phyloP scores from a whole-genome alignment of 1,284 basidiomycete species.

The Sanghuangporus sanghuang region DNA sequence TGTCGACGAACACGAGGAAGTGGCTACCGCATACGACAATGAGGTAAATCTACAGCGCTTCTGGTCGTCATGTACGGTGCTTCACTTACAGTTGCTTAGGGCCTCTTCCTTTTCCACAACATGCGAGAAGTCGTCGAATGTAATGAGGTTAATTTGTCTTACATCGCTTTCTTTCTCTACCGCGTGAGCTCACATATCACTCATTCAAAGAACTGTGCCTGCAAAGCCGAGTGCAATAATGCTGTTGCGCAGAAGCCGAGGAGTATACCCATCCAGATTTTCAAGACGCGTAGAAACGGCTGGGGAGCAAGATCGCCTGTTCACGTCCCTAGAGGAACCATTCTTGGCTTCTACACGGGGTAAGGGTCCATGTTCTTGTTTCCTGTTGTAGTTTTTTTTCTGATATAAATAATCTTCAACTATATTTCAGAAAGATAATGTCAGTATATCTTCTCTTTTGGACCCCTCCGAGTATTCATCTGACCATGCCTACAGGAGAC shows the following conservation, averaged over 20 bases:
- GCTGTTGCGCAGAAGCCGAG: conserved; percentile 50
- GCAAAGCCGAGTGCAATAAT: conserved; percentile 41
- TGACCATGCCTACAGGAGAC: not conserved
- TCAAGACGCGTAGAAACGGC: conserved; percentile 47
- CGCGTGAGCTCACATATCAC: not conserved
- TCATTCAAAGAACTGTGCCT: conserved; percentile 38
- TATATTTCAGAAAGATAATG: conserved; percentile 24
- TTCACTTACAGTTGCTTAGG: not conserved
- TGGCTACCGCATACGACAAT: not conserved
- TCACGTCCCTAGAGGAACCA: conserved; percentile 42
- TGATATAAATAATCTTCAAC: not conserved
- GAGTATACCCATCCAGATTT: conserved; percentile 44
- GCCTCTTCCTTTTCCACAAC: conserved; percentile 40
- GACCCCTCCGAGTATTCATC: not conserved
- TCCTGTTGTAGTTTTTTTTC: not conserved
- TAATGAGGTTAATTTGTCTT: conserved; percentile 37
- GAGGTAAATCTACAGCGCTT: not conserved
- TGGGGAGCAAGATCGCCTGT: conserved; percentile 48
- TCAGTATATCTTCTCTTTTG: conserved; percentile 12
- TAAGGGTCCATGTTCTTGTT: conserved; percentile 22
- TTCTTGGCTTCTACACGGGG: conserved; percentile 62
- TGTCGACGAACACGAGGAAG: not conserved
- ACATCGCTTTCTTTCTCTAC: not conserved
- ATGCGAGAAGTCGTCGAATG: conserved; percentile 55
- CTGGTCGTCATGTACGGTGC: not conserved